Conservation (phyloP, 2,329 filamentous ascomycete species). For the Aspergillus arachidicola region DNA sequence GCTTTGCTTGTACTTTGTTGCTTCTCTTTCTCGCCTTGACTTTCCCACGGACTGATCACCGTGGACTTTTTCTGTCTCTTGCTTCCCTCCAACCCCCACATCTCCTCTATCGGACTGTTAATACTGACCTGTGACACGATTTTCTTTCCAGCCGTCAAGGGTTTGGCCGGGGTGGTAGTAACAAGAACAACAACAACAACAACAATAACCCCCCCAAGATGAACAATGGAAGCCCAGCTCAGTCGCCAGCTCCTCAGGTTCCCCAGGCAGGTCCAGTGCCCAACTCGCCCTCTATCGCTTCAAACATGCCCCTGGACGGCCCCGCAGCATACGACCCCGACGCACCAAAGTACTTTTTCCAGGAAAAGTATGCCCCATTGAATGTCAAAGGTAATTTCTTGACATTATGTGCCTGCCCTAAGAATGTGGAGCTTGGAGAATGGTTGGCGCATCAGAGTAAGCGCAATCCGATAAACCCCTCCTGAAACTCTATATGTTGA, state of each 20-base stretch:
- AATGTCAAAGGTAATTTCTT: slow-evolving; percentile 98
- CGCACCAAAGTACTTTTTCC: slow-evolving; percentile 54
- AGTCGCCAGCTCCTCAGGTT: slow-evolving; percentile 32
- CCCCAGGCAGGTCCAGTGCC: slow-evolving; percentile 34
- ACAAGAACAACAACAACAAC: slow-evolving; percentile 38
- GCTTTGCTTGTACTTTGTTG: not conserved
- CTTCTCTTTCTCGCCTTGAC: slow-evolving; percentile 10
- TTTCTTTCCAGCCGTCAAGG: slow-evolving; percentile 47
- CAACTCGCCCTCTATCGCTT: slow-evolving; percentile 44
- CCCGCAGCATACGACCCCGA: slow-evolving; percentile 42
- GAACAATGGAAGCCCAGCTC: slow-evolving; percentile 36
- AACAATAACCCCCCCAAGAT: slow-evolving; percentile 44
- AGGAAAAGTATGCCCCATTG: slow-evolving; percentile 67
- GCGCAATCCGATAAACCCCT: slow-evolving; percentile 20
- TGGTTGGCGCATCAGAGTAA: slow-evolving; percentile 95
- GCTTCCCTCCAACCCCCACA: slow-evolving; percentile 5
- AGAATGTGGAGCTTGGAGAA: slow-evolving; percentile 90
- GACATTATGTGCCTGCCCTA: slow-evolving; percentile 88
- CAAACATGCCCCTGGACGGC: slow-evolving; percentile 40
- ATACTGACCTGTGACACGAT: slow-evolving; percentile 31
- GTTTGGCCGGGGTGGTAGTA: slow-evolving; percentile 51
- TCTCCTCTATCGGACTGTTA: slow-evolving; percentile 13
- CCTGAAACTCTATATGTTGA: slow-evolving; percentile 1
- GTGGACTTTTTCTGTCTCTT: slow-evolving; percentile 1
- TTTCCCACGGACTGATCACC: not conserved